phyloP scores from a whole-genome alignment of 108 stramenopile species.

The Pseudonitzschia pungens region DNA sequence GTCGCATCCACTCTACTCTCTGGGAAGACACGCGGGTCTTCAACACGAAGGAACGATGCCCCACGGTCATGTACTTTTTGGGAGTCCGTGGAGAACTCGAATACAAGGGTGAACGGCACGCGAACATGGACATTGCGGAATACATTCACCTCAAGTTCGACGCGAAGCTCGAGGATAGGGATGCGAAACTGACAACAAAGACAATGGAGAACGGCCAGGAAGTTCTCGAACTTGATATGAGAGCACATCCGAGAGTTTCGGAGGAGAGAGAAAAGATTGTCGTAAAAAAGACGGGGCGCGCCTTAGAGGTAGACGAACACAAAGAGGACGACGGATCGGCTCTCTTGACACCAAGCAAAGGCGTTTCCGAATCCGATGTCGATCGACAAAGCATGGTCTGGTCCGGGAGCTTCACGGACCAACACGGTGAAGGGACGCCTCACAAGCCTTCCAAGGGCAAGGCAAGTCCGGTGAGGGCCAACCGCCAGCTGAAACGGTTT shows the following conservation, averaged over 20 bases:
- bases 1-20: conserved; percentile 67
- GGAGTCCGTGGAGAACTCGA: conserved; percentile 69
- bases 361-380: too few relatives aligned
- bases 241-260: conserved; percentile 1
- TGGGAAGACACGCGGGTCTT: conserved; percentile 91
- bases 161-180: conserved; percentile 7
- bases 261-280: conserved; percentile 5
- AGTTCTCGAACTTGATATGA: background rate
- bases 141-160: conserved; percentile 89
- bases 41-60: conserved; percentile 95
- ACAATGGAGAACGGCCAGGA: conserved; percentile 21
- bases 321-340: background rate
- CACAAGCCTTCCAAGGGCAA: background rate
- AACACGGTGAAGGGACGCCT: conserved; percentile 6
- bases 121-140: conserved; percentile 91
- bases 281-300: conserved; percentile 5
- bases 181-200: conserved; percentile 1
- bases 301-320: background rate
- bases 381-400: conserved; percentile 21
- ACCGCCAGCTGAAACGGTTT: conserved; percentile 45
- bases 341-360: background rate
- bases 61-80: conserved; percentile 93
- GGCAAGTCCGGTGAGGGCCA: conserved; percentile 37
- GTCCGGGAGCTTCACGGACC: conserved; percentile 26
- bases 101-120: conserved; percentile 38